These are phyloP conservation scores for Ustilago loliicola DNA, from an alignment of 1,284 basidiomycete species.

Conservation along the genomic window DNA sequence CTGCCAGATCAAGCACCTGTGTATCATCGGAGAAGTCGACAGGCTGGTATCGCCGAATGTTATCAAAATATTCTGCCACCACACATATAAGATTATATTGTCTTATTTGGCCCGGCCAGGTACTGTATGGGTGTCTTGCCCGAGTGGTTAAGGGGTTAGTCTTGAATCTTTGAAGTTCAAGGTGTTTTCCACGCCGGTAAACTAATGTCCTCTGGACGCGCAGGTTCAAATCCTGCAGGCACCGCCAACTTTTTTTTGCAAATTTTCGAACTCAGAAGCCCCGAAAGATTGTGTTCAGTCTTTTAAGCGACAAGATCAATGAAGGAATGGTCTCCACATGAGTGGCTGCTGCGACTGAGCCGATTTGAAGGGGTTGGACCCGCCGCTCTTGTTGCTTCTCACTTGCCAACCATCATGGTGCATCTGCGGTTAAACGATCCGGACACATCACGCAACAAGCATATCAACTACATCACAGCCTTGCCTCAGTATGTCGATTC, in stretches of 20 bases:
- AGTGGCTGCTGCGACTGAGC: not conserved
- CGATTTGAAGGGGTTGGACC: not conserved
- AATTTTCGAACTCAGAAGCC: not conserved
- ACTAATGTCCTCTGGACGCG: slow-evolving; percentile 7
- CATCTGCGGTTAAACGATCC: slow-evolving; percentile 61
- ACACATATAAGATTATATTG: too few relatives aligned
- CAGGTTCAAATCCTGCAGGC: slow-evolving; percentile 9
- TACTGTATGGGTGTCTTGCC: not conserved
- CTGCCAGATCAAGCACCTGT: not conserved
- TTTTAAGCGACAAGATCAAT: too few relatives aligned
- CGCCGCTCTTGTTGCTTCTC: not conserved
- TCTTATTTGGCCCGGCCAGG: too few relatives aligned
- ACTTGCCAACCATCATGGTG: slow-evolving; percentile 24
- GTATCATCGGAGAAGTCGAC: too few relatives aligned
- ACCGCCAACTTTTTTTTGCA: not conserved
- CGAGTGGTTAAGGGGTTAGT: slow-evolving; percentile 25
- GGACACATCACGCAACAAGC: slow-evolving; percentile 55
- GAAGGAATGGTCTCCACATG: too few relatives aligned
- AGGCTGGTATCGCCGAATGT: too few relatives aligned
- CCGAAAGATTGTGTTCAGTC: slow-evolving; percentile 1
- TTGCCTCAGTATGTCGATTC: slow-evolving; percentile 41
- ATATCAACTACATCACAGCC: slow-evolving; percentile 61
- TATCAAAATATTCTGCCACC: too few relatives aligned
- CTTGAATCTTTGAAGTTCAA: not conserved
- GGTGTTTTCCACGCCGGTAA: not conserved